Evolutionary conservation across 2,329 filamentous ascomycete genomes (phyloP), one percentile per base, ranked within the genome.

Genomic region (Aschersonia sp.): DNA sequence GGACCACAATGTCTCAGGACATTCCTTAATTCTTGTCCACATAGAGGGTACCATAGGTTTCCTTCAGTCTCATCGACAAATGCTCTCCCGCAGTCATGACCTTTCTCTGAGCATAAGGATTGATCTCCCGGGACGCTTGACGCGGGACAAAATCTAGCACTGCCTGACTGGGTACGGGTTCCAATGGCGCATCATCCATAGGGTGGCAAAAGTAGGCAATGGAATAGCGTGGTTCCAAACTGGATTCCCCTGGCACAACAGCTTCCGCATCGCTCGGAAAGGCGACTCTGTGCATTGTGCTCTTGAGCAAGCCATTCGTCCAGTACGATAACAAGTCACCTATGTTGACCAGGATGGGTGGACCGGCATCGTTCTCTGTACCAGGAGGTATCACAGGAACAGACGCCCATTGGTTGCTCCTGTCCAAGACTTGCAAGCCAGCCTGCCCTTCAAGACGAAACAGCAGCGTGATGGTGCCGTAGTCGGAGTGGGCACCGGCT

Each of bases 401-500:
- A 43, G 78, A 76, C 0, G 72, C 77, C 85, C 82, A 72, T 9
- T 59, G 53, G 28, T 64, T 65, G 12, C 73, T 68, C 0, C 72
- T 72, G 2, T 79, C 82, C 5, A 82, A 73, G 51, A 97, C 83
- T 63, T 97, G 89, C 1, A 98, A 73, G 0, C 92, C 92, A 0
- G 89, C 82, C 58, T 96, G 89, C 2, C 85, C 85, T 1, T 78
- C 78, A 2, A 89, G 77, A 55, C 92, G 88, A 71, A 98, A 97
- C 9, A 97, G 76, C n/a, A 83, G 69, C 2, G 79, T 83, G 50
- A 83, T 65, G 50, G 74, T 78, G 48, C 80, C 80, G 65, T 95
- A 95, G 68, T 96, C 89, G 4, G 85, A 91, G 64, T 97, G 91
- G 0, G 91, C 89, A 49, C 91, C 92, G 5, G 91, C 91, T 31